Base-by-base conservation (phyloP, 2,329 filamentous ascomycete genomes). In the Lomentospora prolificans region DNA sequence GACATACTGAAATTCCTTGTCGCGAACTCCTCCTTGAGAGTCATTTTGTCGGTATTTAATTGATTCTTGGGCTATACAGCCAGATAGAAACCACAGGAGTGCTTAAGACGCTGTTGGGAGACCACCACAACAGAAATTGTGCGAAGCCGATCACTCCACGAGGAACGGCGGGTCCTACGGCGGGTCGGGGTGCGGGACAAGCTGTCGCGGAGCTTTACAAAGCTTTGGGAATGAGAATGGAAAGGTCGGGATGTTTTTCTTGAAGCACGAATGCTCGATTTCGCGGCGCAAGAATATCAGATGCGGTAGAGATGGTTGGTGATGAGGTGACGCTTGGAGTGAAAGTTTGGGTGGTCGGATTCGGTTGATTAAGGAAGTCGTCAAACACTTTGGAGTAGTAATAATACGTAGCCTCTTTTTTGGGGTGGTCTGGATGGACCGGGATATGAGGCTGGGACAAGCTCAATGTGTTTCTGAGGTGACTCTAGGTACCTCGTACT, bases 1-100 rank as follows among this genome's bases (percentile, higher is more conserved):
- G 58, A 74, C 84, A 65, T 76, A 87, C 84, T 88, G 73, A 88
- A 88, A 73, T 88, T 88, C 66, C 85, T 77, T 59, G 84, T 85
- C 68, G 79, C 79, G 67, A 88, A 86, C 71, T 87, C 84, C 66
- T 87, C 84, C 71, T 80, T 80, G 73, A 87, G 77, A 69, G 82
- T 80, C 84, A 87, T 87, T 60, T 73, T 84, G 76, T 50, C 19
- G 19, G 33, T 8, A 12, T 14, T 44, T 22, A 22, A 28, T 30
- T 25, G 39, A 24, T n/a, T 31, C 12, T 17, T 28, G 8, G n/a
- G 48, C 28, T 28, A 30, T 14, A 51, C 22, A 27, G 27, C 50
- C 17, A 27, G 9, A 14, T 33, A 30, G 50, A 25, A 14, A 25
- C 2, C n/a, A 41, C 17, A 19, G 31, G 27, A 9, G 41, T 27